phyloP scores from a whole-genome alignment of 331 rosid species.

The Telfairia occidentalis region DNA sequence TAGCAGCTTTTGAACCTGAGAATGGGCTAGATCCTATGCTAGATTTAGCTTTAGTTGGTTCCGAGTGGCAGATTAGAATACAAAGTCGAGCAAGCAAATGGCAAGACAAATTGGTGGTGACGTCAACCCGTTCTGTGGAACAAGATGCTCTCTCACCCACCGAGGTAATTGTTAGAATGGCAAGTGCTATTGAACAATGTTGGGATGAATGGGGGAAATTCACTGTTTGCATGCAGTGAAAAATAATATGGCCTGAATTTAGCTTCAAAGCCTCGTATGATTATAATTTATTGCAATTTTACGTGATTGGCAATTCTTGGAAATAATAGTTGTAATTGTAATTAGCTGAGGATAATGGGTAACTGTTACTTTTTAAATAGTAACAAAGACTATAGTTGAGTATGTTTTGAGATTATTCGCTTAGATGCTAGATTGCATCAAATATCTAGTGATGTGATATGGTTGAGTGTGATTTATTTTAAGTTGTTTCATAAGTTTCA shows the following conservation, averaged over 20 bases:
- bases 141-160: constrained; percentile 63
- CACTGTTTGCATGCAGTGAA: not conserved
- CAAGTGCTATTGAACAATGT: constrained; percentile 5
- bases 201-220: not conserved
- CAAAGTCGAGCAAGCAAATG: constrained; percentile 86
- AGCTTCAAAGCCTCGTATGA: not conserved
- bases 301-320: not conserved
- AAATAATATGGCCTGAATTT: not conserved
- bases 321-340: not conserved
- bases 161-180: constrained; percentile 45
- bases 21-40: constrained; percentile 86
- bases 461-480: too few species aligned
- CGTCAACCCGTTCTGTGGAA: constrained; percentile 80
- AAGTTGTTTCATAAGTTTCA: not conserved
- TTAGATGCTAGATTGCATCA: too few species aligned
- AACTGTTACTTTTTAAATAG: too few species aligned
- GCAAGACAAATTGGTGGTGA: constrained; percentile 85
- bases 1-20: constrained; percentile 89
- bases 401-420: too few species aligned
- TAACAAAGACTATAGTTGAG: too few species aligned
- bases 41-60: constrained; percentile 80
- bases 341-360: not conserved
- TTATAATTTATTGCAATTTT: not conserved
- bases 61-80: constrained; percentile 74
- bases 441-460: too few species aligned